These are phyloP conservation scores for Panaeolus cyanescens DNA, from an alignment of 768 basidiomycete species.

Conservation along the genomic window DNA sequence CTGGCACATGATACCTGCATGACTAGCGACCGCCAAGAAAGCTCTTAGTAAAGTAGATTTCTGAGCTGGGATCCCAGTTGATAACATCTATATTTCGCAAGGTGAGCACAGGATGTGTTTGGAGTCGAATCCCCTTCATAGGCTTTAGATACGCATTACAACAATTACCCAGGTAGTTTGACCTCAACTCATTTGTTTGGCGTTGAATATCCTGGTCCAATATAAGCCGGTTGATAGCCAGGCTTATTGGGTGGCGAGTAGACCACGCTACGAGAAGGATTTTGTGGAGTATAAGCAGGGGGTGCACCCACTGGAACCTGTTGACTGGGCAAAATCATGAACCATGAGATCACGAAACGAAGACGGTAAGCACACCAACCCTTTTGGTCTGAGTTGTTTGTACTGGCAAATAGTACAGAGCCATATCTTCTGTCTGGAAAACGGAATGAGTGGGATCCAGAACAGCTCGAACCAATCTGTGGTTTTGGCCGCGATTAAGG, in stretches of 20 bases:
- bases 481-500: constrained; percentile 63
- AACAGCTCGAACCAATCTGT: constrained; percentile 79
- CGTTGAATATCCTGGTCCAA: constrained; percentile 16
- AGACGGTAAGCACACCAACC: constrained; percentile 37
- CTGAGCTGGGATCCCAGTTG: too few species aligned
- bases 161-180: neutral
- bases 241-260: constrained; percentile 32
- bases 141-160: too few species aligned
- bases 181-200: neutral
- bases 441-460: constrained; percentile 70
- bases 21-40: neutral
- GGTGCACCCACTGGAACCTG: constrained; percentile 22
- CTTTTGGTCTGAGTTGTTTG: constrained; percentile 43
- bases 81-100: too few species aligned
- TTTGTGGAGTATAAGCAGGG: neutral
- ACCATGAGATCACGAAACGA: neutral
- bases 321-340: constrained; percentile 4
- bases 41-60: neutral
- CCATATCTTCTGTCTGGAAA: constrained; percentile 65
- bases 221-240: constrained; percentile 44
- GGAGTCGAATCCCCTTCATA: too few species aligned
- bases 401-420: constrained; percentile 74
- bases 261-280: constrained; percentile 14
- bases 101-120: too few species aligned
- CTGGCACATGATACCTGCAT: neutral